Conservation (phyloP, 106 monocot genomes). For the Platanthera zijinensis region DNA sequence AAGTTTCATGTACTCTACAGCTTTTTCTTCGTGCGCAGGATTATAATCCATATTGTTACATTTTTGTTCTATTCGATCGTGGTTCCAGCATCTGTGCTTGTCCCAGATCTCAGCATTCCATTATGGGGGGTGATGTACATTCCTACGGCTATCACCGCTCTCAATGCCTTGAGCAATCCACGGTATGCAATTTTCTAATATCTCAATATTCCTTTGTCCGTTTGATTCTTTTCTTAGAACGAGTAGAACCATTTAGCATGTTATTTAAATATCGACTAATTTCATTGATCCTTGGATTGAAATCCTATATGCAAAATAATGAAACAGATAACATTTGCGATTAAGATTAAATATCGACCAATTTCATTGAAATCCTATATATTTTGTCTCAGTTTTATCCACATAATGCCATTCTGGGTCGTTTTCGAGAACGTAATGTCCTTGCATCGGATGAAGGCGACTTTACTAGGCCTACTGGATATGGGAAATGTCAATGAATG, state of each 20-base stretch:
- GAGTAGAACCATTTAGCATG: background rate
- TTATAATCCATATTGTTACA: constrained; percentile 22
- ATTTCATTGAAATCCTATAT: too few species aligned
- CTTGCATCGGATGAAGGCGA: constrained; percentile 32
- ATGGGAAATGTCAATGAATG: constrained; percentile 34
- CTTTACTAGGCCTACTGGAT: constrained; percentile 27
- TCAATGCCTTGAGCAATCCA: constrained; percentile 27
- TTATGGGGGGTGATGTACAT: constrained; percentile 27
- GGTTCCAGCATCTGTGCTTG: constrained; percentile 20
- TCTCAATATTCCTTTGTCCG: background rate
- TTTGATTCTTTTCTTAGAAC: background rate
- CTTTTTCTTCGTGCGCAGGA: constrained; percentile 29
- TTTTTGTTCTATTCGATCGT: constrained; percentile 28
- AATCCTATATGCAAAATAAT: too few species aligned
- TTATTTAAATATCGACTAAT: background rate
- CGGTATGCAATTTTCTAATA: constrained; percentile 12
- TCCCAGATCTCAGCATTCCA: constrained; percentile 30
- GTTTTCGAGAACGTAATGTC: constrained; percentile 53
- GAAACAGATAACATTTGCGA: too few species aligned
- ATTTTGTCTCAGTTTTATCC: background rate
- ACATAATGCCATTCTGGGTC: constrained; percentile 26
- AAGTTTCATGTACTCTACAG: constrained; percentile 27
- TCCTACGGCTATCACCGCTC: constrained; percentile 22
- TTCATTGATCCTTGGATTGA: too few species aligned
- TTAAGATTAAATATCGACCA: too few species aligned